phyloP scores from a whole-genome alignment of 257 asterid species.

The Jacaranda copaia region DNA sequence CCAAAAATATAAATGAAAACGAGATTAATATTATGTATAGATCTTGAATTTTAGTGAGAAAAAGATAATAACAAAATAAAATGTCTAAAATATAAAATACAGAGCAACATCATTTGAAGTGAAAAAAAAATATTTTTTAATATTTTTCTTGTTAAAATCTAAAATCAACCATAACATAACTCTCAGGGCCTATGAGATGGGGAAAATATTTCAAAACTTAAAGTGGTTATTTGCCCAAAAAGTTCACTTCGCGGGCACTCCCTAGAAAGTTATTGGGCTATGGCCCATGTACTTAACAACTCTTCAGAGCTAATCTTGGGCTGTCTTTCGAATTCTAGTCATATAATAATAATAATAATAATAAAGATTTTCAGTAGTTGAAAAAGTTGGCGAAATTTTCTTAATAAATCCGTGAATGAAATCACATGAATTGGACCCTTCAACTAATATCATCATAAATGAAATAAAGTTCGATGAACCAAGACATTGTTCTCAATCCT shows the following conservation, averaged over 20 bases:
- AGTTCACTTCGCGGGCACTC: neutral
- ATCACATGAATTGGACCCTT: constrained; percentile 34
- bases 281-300: constrained; percentile 21
- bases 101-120: too few relatives aligned
- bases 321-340: neutral
- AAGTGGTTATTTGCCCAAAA: neutral
- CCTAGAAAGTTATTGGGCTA: constrained; percentile 10
- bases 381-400: constrained; percentile 14
- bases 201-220: constrained; percentile 4
- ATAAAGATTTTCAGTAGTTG: neutral
- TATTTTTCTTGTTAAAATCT: too few relatives aligned
- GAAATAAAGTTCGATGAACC: constrained; percentile 21
- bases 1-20: constrained; percentile 16
- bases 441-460: constrained; percentile 12
- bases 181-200: too few relatives aligned
- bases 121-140: too few relatives aligned
- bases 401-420: neutral
- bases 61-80: too few relatives aligned
- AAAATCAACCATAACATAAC: too few relatives aligned
- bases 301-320: constrained; percentile 42
- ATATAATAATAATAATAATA: neutral
- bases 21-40: neutral
- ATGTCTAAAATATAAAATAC: too few relatives aligned
- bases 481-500: constrained; percentile 3
- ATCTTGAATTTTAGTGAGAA: too few relatives aligned